Base-by-base conservation (phyloP, 2,329 filamentous ascomycete genomes). In the Ceratocystiopsis brevicomis region DNA sequence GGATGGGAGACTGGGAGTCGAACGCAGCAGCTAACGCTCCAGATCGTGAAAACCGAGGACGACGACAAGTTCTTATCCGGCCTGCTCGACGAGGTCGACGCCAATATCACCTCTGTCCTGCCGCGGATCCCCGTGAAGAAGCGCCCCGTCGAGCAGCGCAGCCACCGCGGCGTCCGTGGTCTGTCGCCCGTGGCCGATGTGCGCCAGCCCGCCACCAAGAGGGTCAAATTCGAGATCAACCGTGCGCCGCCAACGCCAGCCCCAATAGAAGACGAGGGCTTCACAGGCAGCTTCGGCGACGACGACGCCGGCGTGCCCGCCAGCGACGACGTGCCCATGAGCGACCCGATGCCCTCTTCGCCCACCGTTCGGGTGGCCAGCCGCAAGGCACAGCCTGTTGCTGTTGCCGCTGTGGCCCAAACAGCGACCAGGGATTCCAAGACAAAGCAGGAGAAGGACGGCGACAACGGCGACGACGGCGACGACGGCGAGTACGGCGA, bases 11-110 rank as follows among this genome's bases (percentile, higher is more conserved):
- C n/a, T n/a, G n/a, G n/a, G n/a, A n/a, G n/a, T n/a, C n/a, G n/a
- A n/a, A n/a, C n/a, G n/a, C n/a, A n/a, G n/a, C n/a, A n/a, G n/a
- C 34, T 34, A 30, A 25, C 40, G 19, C 21, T 35, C 36, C 16
- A 86, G 83, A 72, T 75, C 38, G 66, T 76, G 48, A 83, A 81
- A 53, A 92, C 84, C 6, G 80, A 87, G 52, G 88, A 84, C 51
- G 88, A 96, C 54, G 81, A 85, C 45, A 80, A 81, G 45, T 98
- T 96, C 61, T 73, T 98, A 61, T 73, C 76, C 16, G 76, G 79
- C 54, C 69, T 98, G 2, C 73, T 98, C 1, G 85, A 77, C 47
- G 85, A 95, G 59, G 82, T 98, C 44, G 85, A 95, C 56, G 73
- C 74, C 41, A 93, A 90, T 54, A 63, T 73, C 43, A 64, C 68